Conservation (phyloP, 192 early-diverging fungal genomes). For the Entomortierella lignicola region DNA sequence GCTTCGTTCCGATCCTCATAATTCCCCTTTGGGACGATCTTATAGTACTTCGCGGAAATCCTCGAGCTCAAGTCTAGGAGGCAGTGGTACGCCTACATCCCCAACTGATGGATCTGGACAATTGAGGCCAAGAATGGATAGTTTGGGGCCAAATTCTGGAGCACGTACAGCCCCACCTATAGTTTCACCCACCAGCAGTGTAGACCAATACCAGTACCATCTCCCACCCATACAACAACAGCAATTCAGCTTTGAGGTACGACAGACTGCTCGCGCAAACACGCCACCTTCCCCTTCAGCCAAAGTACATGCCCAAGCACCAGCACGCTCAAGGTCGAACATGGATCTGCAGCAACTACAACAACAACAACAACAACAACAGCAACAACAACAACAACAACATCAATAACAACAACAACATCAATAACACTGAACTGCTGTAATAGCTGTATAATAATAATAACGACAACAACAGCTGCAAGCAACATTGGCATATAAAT, state of each 20-base stretch:
- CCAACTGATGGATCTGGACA: slow-evolving; percentile 19
- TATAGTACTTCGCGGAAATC: slow-evolving; percentile 25
- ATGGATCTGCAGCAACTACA: slow-evolving; percentile 1
- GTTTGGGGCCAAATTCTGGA: slow-evolving; percentile 24
- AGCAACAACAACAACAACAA: not conserved
- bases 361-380: slow-evolving; percentile 15
- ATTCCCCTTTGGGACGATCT: not conserved
- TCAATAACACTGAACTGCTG: no score
- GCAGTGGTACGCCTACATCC: slow-evolving; percentile 17
- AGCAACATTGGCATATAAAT: slow-evolving; percentile 56
- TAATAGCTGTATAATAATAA: no score
- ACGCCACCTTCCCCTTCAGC: slow-evolving; percentile 5
- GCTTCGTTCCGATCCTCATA: not conserved
- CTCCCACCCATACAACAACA: slow-evolving; percentile 14
- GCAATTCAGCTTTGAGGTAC: slow-evolving; percentile 3
- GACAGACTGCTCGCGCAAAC: slow-evolving; percentile 1
- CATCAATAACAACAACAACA: slow-evolving; percentile 15
- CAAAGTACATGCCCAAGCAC: not conserved
- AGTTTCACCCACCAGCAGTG: not conserved
- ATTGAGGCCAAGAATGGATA: slow-evolving; percentile 34
- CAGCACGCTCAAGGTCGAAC: slow-evolving; percentile 8
- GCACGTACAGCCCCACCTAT: not conserved
- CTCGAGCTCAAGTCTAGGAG: slow-evolving; percentile 18
- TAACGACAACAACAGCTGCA: slow-evolving; percentile 5
- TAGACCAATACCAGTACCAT: slow-evolving; percentile 10